Percentiles rank a stretch among this genome's conserved stretches.
Conservation (phyloP, 305 asterid species). For the Solanum aculeatissimum region DNA sequence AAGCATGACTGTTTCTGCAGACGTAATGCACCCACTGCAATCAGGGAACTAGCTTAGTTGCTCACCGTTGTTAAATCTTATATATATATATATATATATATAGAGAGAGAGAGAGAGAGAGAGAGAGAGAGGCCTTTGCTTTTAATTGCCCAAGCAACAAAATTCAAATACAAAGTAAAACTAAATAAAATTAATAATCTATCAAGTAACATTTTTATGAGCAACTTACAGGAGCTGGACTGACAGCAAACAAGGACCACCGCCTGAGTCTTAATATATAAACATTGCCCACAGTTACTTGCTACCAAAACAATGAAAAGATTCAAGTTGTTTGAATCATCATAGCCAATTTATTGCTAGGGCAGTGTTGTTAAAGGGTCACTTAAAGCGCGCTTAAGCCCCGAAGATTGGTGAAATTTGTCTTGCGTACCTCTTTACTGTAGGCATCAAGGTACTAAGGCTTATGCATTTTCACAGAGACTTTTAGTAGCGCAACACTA, state of each 20-base stretch:
- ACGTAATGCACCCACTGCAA: conserved; percentile 94
- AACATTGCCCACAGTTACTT: neutral
- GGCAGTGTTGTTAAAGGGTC: neutral
- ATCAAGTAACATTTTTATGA: neutral
- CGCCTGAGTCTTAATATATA: neutral
- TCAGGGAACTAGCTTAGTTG: conserved; percentile 11
- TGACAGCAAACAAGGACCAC: neutral
- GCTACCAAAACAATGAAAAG: neutral
- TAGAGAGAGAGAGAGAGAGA: no score
- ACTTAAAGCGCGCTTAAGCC: neutral
- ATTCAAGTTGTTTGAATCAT: neutral
- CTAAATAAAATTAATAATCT: neutral
- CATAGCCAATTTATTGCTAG: neutral
- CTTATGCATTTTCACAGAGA: neutral
- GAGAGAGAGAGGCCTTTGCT: neutral
- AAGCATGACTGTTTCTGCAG: conserved; percentile 97
- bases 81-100: neutral
- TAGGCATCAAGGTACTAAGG: neutral
- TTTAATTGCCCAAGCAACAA: neutral
- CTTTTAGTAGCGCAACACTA: neutral
- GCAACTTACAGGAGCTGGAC: neutral
- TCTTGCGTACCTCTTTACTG: neutral
- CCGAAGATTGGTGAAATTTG: neutral
- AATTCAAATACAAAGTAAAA: neutral
- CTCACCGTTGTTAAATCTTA: neutral